These are phyloP conservation scores for Diaporthe longicolla DNA, from an alignment of 2,329 filamentous ascomycete species.

Conservation along the genomic window DNA sequence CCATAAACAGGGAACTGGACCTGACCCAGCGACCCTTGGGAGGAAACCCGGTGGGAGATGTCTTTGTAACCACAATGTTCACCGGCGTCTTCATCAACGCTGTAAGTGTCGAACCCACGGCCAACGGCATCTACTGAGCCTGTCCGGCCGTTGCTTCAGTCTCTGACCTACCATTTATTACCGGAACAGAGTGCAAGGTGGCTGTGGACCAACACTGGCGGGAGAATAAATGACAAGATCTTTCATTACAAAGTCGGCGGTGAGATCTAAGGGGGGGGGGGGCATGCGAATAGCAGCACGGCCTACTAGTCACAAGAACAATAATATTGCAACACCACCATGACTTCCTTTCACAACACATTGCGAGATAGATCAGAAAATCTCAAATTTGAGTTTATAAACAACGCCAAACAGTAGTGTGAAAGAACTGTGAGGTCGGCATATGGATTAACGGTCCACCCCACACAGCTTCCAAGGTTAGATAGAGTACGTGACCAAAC, in stretches of 20 bases:
- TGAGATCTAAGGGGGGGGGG: constrained; percentile 43
- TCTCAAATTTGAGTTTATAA: not conserved
- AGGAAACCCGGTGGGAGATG: constrained; percentile 45
- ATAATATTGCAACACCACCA: not conserved
- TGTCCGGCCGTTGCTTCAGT: not conserved
- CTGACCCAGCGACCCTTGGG: constrained; percentile 46
- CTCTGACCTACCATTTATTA: not conserved
- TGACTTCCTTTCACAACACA: not conserved
- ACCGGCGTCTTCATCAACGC: constrained; percentile 48
- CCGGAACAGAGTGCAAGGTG: constrained; percentile 43
- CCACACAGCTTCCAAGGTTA: not conserved
- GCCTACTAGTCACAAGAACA: not conserved
- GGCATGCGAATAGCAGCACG: not conserved
- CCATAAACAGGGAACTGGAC: constrained; percentile 48
- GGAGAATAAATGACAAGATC: constrained; percentile 44
- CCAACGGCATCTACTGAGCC: not conserved
- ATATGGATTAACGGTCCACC: not conserved
- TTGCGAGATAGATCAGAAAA: not conserved
- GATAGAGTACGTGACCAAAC: too few species aligned
- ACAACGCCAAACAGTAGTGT: too few species aligned
- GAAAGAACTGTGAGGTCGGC: too few species aligned
- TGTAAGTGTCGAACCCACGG: constrained; percentile 44
- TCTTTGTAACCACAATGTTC: constrained; percentile 49
- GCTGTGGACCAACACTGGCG: constrained; percentile 47
- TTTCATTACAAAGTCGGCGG: constrained; percentile 48